Percentiles rank a stretch among this genome's conserved stretches.
phyloP scores from a whole-genome alignment of 169 alveolate species.

The Cyclospora cayetanensis region DNA sequence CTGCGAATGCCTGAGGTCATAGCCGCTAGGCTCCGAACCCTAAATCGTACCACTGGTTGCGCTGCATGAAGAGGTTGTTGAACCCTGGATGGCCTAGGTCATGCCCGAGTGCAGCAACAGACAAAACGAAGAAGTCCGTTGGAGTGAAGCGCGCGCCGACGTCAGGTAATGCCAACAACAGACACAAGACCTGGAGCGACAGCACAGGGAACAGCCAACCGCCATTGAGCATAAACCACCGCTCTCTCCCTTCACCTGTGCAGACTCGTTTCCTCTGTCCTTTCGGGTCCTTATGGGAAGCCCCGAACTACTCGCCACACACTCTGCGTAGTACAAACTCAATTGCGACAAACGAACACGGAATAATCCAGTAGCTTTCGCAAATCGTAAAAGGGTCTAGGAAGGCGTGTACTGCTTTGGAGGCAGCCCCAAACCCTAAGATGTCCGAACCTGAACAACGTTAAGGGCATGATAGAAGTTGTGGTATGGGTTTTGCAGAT shows the following conservation, averaged over 20 bases:
- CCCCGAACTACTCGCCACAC: no score
- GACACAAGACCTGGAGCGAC: slow-evolving; percentile 46
- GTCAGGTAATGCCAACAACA: slow-evolving; percentile 58
- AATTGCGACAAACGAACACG: no score
- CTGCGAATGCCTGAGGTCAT: not conserved
- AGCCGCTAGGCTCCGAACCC: not conserved
- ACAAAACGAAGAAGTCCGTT: slow-evolving; percentile 56
- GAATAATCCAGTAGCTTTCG: no score
- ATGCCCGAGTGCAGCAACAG: slow-evolving; percentile 72
- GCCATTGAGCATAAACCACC: not conserved
- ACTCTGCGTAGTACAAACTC: no score
- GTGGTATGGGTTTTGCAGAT: slow-evolving; percentile 64
- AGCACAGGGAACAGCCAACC: not conserved
- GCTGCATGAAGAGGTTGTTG: slow-evolving; percentile 64
- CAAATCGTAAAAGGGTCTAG: no score
- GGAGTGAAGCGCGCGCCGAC: slow-evolving; percentile 62
- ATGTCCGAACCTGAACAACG: slow-evolving; percentile 63
- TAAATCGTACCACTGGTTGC: not conserved
- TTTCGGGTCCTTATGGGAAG: no score
- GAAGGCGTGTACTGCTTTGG: no score
- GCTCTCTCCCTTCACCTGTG: no score
- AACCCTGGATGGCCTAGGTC: slow-evolving; percentile 74
- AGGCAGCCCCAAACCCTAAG: not conserved
- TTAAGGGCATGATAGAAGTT: slow-evolving; percentile 72
- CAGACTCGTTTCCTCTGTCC: no score